Conservation (phyloP, 2,329 filamentous ascomycete species). For the Ceratocystis cacaofunesta region DNA sequence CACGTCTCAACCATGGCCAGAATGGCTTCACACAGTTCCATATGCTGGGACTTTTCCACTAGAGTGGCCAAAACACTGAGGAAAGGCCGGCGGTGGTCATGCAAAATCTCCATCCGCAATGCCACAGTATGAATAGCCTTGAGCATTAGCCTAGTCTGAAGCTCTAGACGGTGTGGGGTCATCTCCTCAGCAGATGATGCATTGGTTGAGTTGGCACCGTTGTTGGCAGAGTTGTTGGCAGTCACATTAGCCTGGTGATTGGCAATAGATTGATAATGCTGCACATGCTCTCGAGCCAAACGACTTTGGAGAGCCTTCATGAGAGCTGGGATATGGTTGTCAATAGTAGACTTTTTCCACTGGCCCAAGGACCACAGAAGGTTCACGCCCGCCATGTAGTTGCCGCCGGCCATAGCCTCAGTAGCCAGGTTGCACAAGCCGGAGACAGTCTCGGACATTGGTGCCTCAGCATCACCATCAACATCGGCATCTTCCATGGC, state of each 20-base stretch:
- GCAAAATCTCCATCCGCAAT: conserved; percentile 78
- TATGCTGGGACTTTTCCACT: conserved; percentile 86
- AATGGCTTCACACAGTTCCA: conserved; percentile 78
- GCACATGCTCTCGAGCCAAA: conserved; percentile 85
- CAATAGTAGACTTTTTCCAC: conserved; percentile 72
- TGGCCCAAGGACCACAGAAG: conserved; percentile 83
- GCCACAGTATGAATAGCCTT: conserved; percentile 92
- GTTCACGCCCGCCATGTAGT: conserved; percentile 80
- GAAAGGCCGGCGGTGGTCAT: conserved; percentile 82
- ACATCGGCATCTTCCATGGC: conserved; percentile 64
- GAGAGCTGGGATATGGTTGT: conserved; percentile 70
- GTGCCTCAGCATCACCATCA: conserved; percentile 67
- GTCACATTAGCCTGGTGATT: conserved; percentile 34
- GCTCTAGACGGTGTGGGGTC: conserved; percentile 63
- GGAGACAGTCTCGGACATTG: conserved; percentile 73
- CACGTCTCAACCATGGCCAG: conserved; percentile 85
- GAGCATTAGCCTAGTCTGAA: conserved; percentile 82
- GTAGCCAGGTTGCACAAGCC: conserved; percentile 76
- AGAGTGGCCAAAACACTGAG: conserved; percentile 87
- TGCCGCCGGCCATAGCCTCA: conserved; percentile 66
- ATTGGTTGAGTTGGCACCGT: conserved; percentile 21
- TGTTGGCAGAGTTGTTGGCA: conserved; percentile 31
- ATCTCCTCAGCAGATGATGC: conserved; percentile 33
- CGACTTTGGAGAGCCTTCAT: conserved; percentile 92
- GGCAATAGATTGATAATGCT: conserved; percentile 47